phyloP scores from a whole-genome alignment of 2,329 filamentous ascomycete species.

The Alternaria arbusti region DNA sequence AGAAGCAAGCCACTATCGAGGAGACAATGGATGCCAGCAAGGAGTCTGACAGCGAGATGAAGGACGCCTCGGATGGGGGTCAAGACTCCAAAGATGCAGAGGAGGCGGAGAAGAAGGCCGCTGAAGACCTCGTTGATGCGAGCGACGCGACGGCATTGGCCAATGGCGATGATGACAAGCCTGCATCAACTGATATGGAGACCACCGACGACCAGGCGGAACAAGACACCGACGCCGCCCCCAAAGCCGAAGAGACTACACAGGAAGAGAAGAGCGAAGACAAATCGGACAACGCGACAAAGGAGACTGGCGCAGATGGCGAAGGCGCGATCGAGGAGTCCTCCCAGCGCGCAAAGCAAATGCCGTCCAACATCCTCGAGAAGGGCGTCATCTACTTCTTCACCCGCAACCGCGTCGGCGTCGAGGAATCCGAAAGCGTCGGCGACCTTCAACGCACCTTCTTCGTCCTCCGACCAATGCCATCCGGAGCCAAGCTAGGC shows the following conservation, averaged over 20 bases:
- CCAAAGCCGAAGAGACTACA: constrained; percentile 9
- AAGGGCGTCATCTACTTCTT: constrained; percentile 95
- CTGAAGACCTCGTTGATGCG: not conserved
- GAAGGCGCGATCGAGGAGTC: constrained; percentile 55
- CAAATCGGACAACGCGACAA: constrained; percentile 17
- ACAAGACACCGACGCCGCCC: not conserved
- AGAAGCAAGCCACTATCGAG: constrained; percentile 61
- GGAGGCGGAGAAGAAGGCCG: constrained; percentile 15
- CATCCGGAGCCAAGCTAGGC: constrained; percentile 70
- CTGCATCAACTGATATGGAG: constrained; percentile 15
- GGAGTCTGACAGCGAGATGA: constrained; percentile 33
- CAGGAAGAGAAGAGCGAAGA: not conserved
- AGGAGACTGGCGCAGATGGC: constrained; percentile 32
- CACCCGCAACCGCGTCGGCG: constrained; percentile 76
- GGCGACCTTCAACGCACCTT: constrained; percentile 78
- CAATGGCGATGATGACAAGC: constrained; percentile 28
- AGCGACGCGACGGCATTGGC: constrained; percentile 21
- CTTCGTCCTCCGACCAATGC: constrained; percentile 78
- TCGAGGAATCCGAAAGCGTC: constrained; percentile 72
- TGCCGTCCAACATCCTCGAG: constrained; percentile 73
- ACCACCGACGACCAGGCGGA: constrained; percentile 7
- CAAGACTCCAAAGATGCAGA: constrained; percentile 9
- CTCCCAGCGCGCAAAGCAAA: constrained; percentile 56
- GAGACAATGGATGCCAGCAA: constrained; percentile 55
- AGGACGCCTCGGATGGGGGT: constrained; percentile 23